Conservation (phyloP, 164 flowering plant species). For the Stephania japonica region DNA sequence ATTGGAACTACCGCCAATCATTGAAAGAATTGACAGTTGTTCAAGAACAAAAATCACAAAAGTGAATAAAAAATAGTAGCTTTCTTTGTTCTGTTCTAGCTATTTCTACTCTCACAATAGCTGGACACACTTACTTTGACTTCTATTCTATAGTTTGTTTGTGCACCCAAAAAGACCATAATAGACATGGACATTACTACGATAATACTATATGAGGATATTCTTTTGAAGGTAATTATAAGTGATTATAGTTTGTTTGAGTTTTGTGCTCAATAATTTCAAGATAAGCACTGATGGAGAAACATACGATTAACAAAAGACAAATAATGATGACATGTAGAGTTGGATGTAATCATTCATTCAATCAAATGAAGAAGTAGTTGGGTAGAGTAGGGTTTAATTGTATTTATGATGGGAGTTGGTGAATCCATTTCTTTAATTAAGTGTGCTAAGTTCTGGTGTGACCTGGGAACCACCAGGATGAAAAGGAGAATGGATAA, state of each 20-base stretch:
- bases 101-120: neutral
- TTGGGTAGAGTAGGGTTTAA: neutral
- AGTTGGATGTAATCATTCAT: neutral
- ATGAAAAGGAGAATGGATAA: neutral
- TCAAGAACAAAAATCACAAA: no score
- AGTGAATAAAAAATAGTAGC: no score
- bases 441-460: neutral
- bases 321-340: neutral
- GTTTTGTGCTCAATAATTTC: neutral
- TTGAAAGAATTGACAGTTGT: no score
- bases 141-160: neutral
- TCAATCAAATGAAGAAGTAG: neutral
- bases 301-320: neutral
- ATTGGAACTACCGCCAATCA: no score
- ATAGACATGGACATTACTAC: neutral
- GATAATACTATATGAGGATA: neutral
- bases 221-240: neutral
- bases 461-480: slow-evolving; percentile 2
- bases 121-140: slow-evolving; percentile 1
- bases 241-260: neutral
- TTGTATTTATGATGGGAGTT: slow-evolving; percentile 1
- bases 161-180: neutral
- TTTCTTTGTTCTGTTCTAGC: neutral
- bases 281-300: neutral
- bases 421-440: neutral